Evolutionary conservation across 768 basidiomycete genomes (phyloP), one percentile per base, ranked within the genome.

Genomic region (Mrakia frigida): DNA sequence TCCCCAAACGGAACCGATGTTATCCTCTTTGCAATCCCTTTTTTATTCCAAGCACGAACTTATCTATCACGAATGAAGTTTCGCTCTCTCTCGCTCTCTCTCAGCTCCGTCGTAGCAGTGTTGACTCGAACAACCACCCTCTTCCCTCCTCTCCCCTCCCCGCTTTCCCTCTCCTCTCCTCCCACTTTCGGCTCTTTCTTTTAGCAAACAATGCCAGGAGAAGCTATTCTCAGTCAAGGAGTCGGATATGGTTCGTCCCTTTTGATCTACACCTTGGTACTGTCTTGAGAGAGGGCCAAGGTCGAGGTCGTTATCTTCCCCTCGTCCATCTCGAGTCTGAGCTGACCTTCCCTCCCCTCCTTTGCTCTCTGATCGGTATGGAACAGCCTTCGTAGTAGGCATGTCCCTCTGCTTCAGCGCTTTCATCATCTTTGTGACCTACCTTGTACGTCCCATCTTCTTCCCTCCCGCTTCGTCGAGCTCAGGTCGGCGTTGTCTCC

Each of bases 161-260:
- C n/a, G n/a, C n/a, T n/a, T 46, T 46, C 43, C 14, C 14, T 46
- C 16, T 14, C 43, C 18, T 21, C 13, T 14, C 46, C 46, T 43
- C 43, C 43, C 5, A 11, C 16, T 43, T 14, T 14, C 43, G 16
- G 11, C 43, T 43, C 46, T 50, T 50, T 50, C 46, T 21, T 21
- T 18, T 16, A 18, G 3, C 46, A 2, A 50, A 14, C 46, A 1
- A 50, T 50, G 46, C 46, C 46, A 50, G 46, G 46, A 50, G 46
- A 50, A 50, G 41, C 70, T 23, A 52, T 74, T 50, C 73, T 74
- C 39, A n/a, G 46, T 21, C 61, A 74, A 31, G 73, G 41, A 23
- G 50, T 43, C 21, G 74, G 74, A 28, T 74, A 74, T 65, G 74
- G 74, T 65, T 6, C 10, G 63, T 50, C n/a, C n/a, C n/a, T n/a